Evolutionary conservation across 2,329 filamentous ascomycete species (phyloP).

Genomic region (Colletotrichum tropicale): DNA sequence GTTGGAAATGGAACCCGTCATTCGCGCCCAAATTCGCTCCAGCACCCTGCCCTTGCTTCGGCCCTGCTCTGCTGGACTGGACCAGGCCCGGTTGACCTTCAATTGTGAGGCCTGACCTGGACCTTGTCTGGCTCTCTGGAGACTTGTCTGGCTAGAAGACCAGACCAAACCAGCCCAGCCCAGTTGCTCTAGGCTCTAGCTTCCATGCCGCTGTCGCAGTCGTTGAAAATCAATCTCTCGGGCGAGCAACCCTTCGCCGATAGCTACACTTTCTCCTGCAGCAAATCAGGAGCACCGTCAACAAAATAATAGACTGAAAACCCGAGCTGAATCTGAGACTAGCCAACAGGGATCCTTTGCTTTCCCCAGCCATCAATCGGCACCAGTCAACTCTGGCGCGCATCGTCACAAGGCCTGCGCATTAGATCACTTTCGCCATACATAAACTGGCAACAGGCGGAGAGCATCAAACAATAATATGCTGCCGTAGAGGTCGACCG

Average conservation of each 20-base stretch:
- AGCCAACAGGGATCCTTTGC: constrained; percentile 1
- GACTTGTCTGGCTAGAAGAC: background rate
- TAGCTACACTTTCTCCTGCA: background rate
- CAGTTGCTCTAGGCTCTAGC: background rate
- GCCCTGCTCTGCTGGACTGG: background rate
- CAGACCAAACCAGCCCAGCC: background rate
- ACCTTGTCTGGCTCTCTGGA: background rate
- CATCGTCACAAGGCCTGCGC: background rate
- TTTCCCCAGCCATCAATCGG: background rate
- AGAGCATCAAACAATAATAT: background rate
- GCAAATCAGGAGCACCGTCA: constrained; percentile 2
- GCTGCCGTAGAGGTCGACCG: background rate
- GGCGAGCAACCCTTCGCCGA: background rate
- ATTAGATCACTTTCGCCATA: background rate
- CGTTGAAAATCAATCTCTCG: background rate
- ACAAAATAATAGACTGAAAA: background rate
- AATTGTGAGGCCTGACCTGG: background rate
- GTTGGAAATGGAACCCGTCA: background rate
- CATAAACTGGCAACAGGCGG: background rate
- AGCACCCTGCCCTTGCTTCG: constrained; percentile 1
- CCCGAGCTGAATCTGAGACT: constrained; percentile 19
- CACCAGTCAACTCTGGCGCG: background rate
- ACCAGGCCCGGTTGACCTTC: background rate
- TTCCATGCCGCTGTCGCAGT: background rate
- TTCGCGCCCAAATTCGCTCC: background rate